These are phyloP conservation scores for Exophiala spinifera DNA, from an alignment of 2,329 filamentous ascomycete genomes.

Conservation along the genomic window DNA sequence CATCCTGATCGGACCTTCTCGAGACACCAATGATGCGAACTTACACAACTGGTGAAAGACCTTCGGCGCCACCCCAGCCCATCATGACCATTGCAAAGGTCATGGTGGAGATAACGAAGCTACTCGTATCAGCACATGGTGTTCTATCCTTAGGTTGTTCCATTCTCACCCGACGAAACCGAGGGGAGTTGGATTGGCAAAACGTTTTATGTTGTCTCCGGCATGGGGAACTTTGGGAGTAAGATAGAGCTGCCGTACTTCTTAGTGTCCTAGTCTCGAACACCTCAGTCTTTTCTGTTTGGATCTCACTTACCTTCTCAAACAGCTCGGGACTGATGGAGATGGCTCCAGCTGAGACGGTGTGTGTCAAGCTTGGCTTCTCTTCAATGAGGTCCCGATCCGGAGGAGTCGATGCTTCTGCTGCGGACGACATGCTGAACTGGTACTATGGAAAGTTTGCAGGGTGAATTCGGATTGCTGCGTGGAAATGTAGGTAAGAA, in stretches of 20 bases:
- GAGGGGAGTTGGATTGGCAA: conserved; percentile 28
- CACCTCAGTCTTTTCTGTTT: background rate
- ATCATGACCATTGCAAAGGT: conserved; percentile 28
- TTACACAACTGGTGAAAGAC: conserved; percentile 25
- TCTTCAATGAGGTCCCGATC: conserved; percentile 20
- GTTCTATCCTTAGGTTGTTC: background rate
- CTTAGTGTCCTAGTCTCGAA: background rate
- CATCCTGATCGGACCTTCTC: no score
- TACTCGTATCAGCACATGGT: conserved; percentile 2
- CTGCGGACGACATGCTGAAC: conserved; percentile 14
- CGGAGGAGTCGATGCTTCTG: conserved; percentile 10
- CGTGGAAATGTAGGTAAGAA: background rate
- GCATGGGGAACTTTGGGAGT: conserved; percentile 26
- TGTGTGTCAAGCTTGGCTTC: conserved; percentile 20
- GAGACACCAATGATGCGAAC: background rate
- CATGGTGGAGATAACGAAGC: conserved; percentile 28
- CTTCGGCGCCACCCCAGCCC: conserved; percentile 27
- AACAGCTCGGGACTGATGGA: conserved; percentile 26
- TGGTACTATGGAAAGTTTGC: background rate
- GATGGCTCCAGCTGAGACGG: conserved; percentile 22
- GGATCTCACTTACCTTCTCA: conserved; percentile 18
- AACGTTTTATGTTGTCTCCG: conserved; percentile 26
- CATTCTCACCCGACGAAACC: conserved; percentile 25
- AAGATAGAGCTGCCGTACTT: conserved; percentile 21
- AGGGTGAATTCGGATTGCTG: background rate